Evolutionary conservation across 495 filamentous ascomycete species (phyloP), one percentile per base, ranked within the genome.

Genomic region (Annulohypoxylon bovei): DNA sequence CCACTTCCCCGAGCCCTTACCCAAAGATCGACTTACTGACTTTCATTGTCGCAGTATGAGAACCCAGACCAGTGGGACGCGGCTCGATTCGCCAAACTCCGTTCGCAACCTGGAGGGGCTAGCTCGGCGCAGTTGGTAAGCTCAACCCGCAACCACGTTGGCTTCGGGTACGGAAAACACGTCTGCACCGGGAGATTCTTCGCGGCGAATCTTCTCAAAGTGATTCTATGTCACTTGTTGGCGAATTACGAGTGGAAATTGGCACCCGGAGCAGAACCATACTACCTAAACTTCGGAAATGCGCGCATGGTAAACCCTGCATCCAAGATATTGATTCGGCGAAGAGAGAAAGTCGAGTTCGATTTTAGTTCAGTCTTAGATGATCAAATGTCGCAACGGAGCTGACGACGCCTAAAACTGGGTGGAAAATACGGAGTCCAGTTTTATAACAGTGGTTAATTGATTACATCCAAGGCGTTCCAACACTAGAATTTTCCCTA

Each of bases 121-220:
- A 72, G 82, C 33, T 32, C 58, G 5, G 78, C 78, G 39, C 85
- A 86, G 56, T 67, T 86, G 27, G 83, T 84, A 3, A 78, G 78
- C 28, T 84, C 86, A 0, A 81, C 78, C 18, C 55, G 70, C 20
- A 62, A 79, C 8, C 78, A 81, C 35, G n/a, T 80, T 20, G 78
- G 55, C 0, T 83, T 82, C 50, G 80, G 81, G 0, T 77, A 81
- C 42, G 80, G 81, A 1, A 55, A 69, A 20, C 79, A 82, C 35
- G 74, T 76, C 1, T 83, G 82, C 27, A 80, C 80, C 1, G 81
- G 81, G 6, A 75, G 81, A 22, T 84, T 84, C 70, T 81, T 84
- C 44, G 81, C 81, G 6, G 71, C 72, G 25, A 78, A 76, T 57
- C 74, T 79, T 66, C 33, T 80, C 55, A 84, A 83, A 73, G 73